Evolutionary conservation across 129 eudicot species (phyloP).

Genomic region (Scalesia atractyloides): DNA sequence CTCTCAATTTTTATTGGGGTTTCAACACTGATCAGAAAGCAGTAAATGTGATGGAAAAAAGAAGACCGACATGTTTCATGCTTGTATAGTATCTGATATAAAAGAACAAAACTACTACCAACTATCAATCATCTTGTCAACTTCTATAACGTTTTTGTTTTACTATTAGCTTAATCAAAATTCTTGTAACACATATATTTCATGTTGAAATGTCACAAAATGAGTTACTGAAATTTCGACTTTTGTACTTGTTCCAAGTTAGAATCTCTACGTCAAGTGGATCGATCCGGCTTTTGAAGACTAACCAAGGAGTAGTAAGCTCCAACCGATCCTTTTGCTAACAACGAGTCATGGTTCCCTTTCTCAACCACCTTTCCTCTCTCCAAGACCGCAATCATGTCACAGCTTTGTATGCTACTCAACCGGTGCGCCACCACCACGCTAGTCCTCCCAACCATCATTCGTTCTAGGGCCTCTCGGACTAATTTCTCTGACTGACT

Average conservation of each 20-base stretch:
- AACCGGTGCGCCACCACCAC: slow-evolving; percentile 87
- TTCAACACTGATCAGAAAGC: too few relatives aligned
- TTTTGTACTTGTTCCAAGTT: background rate
- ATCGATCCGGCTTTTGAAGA: slow-evolving; percentile 52
- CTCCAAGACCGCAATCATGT: slow-evolving; percentile 65
- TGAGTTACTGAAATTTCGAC: background rate
- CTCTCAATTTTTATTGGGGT: too few relatives aligned
- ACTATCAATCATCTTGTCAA: too few relatives aligned
- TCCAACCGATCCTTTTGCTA: slow-evolving; percentile 66
- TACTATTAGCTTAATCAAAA: too few relatives aligned
- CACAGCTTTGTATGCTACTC: slow-evolving; percentile 76
- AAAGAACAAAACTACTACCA: too few relatives aligned
- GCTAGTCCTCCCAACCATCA: slow-evolving; percentile 83
- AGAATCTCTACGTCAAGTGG: background rate
- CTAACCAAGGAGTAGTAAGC: slow-evolving; percentile 65
- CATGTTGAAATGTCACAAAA: background rate
- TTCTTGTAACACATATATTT: too few relatives aligned
- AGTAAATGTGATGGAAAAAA: too few relatives aligned
- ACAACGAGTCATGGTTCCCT: slow-evolving; percentile 68
- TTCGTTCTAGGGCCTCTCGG: slow-evolving; percentile 72
- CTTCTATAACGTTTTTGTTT: too few relatives aligned
- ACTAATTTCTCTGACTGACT: slow-evolving; percentile 90
- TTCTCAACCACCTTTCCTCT: slow-evolving; percentile 73
- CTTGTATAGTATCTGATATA: too few relatives aligned
- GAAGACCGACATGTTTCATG: too few relatives aligned